Evolutionary conservation across 1,139 yeast species (phyloP), one percentile per base, ranked within the genome.

Genomic region (Yamadazyma blattariae): DNA sequence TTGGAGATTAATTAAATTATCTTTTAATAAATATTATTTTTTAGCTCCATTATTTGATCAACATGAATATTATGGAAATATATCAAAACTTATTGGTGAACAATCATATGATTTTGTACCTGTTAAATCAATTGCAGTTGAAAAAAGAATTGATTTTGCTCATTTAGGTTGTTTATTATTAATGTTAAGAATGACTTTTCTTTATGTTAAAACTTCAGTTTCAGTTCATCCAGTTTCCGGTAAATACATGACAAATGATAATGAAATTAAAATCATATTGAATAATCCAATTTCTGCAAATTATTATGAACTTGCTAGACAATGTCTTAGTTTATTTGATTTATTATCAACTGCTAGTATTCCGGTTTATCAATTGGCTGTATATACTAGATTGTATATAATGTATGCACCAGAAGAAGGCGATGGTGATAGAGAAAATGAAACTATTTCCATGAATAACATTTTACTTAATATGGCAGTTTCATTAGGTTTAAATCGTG

Each of bases 401-500:
- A 48, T 52, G 32, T 47, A 55, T 41, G 64, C 79, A 0, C 79
- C 78, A 1, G 79, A 74, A 47, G 77, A 73, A 44, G 77, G 79
- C 12, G 68, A 66, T 32, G 61, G 59, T 12, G 60, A 63, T 3
- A 77, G 74, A 40, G 80, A 77, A 24, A 74, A 76, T 8, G 77
- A 73, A 43, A 61, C 70, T 1, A 56, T 54, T 29, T 54, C 64
- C 2, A 59, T 57, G 36, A 65, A 56, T 36, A 71, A 69, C 2
- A 41, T 67, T 32, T 43, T 74, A 25, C 47, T 59, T 8, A 67
- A 68, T 35, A 63, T 65, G 56, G 74, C 74, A 0, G 53, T 59
- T 32, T 54, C 69, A 2, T 47, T 75, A 38, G 81, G 80, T 0
- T 47, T 75, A 25, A 62, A 74, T 45, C 50, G 75, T 28, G 72